Evolutionary conservation across 257 asterid genomes (phyloP).

Genomic region (Paulownia fortunei): DNA sequence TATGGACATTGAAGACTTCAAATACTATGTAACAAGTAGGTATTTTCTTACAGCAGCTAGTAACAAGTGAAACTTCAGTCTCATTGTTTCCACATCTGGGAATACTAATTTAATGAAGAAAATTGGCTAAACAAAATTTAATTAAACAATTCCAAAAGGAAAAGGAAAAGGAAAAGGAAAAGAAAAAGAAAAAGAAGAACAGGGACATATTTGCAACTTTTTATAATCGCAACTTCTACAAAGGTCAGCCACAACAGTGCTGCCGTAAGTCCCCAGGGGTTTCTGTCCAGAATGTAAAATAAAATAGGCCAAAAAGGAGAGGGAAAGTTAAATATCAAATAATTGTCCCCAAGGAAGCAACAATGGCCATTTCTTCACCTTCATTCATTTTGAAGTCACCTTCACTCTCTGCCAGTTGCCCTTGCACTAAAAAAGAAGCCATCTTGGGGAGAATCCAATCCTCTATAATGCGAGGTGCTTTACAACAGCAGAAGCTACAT

Average conservation of each 20-base stretch:
- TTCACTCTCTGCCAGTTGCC: constrained; percentile 27
- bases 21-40: background rate
- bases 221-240: constrained; percentile 32
- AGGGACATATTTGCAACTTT: constrained; percentile 36
- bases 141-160: constrained; percentile 6
- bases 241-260: constrained; percentile 26
- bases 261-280: constrained; percentile 30
- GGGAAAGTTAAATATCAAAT: constrained; percentile 29
- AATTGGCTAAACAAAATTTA: constrained; percentile 6
- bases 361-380: constrained; percentile 35
- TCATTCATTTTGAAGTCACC: constrained; percentile 24
- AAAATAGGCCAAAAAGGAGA: constrained; percentile 29
- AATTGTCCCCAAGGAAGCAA: constrained; percentile 34
- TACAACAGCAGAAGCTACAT: constrained; percentile 45
- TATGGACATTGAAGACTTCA: background rate
- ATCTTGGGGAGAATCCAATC: constrained; percentile 37
- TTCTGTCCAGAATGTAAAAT: constrained; percentile 29
- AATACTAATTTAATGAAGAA: background rate
- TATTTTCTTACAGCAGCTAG: background rate
- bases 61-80: background rate
- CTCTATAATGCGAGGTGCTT: constrained; percentile 37
- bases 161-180: no score
- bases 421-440: constrained; percentile 34
- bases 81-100: background rate
- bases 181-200: background rate